phyloP scores from a whole-genome alignment of 1,284 basidiomycete species.

The Xerocomus nothofagi region DNA sequence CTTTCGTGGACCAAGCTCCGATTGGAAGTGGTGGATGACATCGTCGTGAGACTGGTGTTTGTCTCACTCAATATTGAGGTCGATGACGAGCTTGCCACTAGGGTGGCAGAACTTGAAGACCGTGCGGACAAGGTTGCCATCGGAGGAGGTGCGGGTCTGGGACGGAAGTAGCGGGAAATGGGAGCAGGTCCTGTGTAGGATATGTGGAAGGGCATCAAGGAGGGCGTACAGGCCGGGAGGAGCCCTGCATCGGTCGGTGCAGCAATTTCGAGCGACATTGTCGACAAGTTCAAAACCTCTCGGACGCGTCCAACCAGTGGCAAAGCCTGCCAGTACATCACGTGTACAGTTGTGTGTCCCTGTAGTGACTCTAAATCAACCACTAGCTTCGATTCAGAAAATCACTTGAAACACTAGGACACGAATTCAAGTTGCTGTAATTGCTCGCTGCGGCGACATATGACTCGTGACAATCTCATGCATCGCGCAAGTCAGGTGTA shows the following conservation, averaged over 20 bases:
- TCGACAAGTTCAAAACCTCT: neutral
- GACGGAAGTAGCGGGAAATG: conserved; percentile 69
- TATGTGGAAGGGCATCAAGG: conserved; percentile 82
- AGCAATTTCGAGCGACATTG: conserved; percentile 28
- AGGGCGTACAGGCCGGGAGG: conserved; percentile 45
- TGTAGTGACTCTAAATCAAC: too few relatives aligned
- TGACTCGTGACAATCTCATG: conserved; percentile 27
- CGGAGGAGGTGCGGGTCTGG: conserved; percentile 43
- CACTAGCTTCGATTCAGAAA: too few relatives aligned
- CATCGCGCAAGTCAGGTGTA: conserved; percentile 37
- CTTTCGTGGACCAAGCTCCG: neutral
- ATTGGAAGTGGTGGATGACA: conserved; percentile 11
- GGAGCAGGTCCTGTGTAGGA: conserved; percentile 68
- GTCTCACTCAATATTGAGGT: conserved; percentile 8
- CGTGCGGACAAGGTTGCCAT: conserved; percentile 10
- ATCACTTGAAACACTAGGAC: too few relatives aligned
- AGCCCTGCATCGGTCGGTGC: conserved; percentile 1
- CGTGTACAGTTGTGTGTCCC: conserved; percentile 21
- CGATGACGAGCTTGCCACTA: conserved; percentile 16
- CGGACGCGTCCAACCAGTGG: too few relatives aligned
- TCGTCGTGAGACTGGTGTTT: conserved; percentile 3
- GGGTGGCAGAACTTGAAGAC: conserved; percentile 18
- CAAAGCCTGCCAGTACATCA: too few relatives aligned
- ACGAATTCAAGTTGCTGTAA: too few relatives aligned
- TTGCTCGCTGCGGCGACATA: neutral